A percentile compares a stretch with the other conserved stretches of the same genome.
phyloP scores from a whole-genome alignment of 83 land plant species.

The Thuja plicata region DNA sequence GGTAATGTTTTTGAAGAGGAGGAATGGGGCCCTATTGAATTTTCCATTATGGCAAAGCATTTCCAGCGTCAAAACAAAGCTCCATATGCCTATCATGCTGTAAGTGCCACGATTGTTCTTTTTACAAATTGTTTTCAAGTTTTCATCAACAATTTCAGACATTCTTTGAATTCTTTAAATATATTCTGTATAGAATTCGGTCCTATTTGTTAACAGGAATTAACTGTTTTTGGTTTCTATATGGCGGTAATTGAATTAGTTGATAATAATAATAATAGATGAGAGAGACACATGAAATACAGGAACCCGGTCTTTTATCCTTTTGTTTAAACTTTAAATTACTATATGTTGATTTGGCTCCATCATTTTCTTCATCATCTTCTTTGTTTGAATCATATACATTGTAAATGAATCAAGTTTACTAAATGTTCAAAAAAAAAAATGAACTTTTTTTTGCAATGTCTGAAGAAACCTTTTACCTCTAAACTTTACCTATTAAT shows the following conservation, averaged over 20 bases:
- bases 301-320: neutral
- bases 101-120: constrained; percentile 27
- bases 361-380: neutral
- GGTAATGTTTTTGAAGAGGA: constrained; percentile 74
- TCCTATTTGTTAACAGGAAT: neutral
- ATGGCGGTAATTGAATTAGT: neutral
- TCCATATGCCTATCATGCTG: constrained; percentile 85
- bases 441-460: neutral
- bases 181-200: neutral
- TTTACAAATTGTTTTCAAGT: neutral
- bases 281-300: neutral
- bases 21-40: constrained; percentile 89
- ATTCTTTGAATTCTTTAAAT: neutral
- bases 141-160: neutral
- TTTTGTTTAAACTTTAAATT: neutral
- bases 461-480: neutral
- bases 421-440: neutral
- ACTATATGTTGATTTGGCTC: neutral
- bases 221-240: neutral
- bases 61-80: constrained; percentile 81
- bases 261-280: neutral
- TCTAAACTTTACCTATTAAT: neutral
- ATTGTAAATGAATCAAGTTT: neutral
- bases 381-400: neutral
- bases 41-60: constrained; percentile 76